These are phyloP conservation scores for Thalassia testudinum DNA, from an alignment of 116 monocot genomes.

Conservation along the genomic window DNA sequence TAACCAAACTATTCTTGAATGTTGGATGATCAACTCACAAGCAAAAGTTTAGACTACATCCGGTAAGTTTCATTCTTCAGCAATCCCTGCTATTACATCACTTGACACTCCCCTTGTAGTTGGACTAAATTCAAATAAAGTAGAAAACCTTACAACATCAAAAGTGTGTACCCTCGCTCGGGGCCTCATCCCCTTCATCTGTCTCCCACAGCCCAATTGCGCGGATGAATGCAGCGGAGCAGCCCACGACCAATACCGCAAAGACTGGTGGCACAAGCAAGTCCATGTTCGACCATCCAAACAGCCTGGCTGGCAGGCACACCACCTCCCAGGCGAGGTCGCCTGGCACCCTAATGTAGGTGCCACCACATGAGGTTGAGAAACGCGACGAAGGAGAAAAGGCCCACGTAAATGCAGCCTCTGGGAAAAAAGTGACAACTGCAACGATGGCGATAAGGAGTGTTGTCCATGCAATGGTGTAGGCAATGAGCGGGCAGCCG, in stretches of 20 bases:
- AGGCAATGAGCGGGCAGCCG: too few relatives aligned
- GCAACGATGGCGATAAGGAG: conserved; percentile 18
- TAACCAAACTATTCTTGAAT: too few relatives aligned
- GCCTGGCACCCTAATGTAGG: too few relatives aligned
- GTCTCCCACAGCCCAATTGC: conserved; percentile 58
- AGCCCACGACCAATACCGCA: conserved; percentile 41
- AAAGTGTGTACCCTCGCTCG: too few relatives aligned
- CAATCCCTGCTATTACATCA: too few relatives aligned
- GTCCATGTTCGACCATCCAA: conserved; percentile 20
- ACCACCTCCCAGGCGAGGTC: conserved; percentile 30
- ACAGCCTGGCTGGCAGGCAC: conserved; percentile 36
- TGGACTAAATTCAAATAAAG: too few relatives aligned
- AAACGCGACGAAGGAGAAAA: conserved; percentile 12
- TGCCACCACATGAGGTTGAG: conserved; percentile 1
- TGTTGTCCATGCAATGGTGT: conserved; percentile 12
- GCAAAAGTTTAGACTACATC: too few relatives aligned
- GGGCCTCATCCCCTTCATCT: too few relatives aligned
- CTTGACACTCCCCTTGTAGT: too few relatives aligned
- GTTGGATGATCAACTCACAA: too few relatives aligned
- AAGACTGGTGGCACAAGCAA: conserved; percentile 50
- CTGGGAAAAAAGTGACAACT: conserved; percentile 17
- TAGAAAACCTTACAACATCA: too few relatives aligned
- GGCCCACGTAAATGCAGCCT: conserved; percentile 27
- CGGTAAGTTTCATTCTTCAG: too few relatives aligned
- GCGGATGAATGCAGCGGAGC: conserved; percentile 27